phyloP scores from a whole-genome alignment of 306 rosid genomes.

The Erythrophleum fordii region DNA sequence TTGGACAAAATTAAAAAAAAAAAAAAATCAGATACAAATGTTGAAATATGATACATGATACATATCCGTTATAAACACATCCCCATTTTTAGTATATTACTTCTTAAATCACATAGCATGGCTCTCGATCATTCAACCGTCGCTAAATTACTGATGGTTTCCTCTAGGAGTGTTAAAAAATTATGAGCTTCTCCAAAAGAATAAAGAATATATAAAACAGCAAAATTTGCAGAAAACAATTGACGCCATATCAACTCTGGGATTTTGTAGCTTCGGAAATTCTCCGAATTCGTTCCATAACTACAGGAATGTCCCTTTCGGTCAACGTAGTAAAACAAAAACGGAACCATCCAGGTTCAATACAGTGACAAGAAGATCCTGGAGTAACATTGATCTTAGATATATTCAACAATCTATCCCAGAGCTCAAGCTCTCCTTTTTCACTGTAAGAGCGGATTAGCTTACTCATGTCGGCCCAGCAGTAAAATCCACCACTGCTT shows the following conservation, averaged over 20 bases:
- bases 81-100: too few relatives aligned
- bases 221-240: conserved; percentile 13
- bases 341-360: conserved; percentile 93
- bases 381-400: conserved; percentile 83
- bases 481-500: conserved; percentile 83
- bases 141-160: not conserved
- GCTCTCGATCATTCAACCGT: conserved; percentile 4
- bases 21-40: too few relatives aligned
- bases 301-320: conserved; percentile 72
- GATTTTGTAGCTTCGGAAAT: conserved; percentile 58
- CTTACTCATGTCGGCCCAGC: conserved; percentile 92
- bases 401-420: conserved; percentile 83
- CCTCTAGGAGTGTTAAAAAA: not conserved
- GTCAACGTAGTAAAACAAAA: conserved; percentile 72
- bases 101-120: not conserved
- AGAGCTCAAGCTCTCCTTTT: conserved; percentile 93
- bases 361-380: conserved; percentile 85
- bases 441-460: conserved; percentile 72
- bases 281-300: conserved; percentile 75
- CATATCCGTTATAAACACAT: too few relatives aligned
- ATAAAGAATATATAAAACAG: conserved; percentile 11
- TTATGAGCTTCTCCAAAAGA: conserved; percentile 25
- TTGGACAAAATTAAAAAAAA: too few relatives aligned
- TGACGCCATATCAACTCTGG: conserved; percentile 48
- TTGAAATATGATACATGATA: too few relatives aligned